Conservation (phyloP, 2,329 filamentous ascomycete genomes). For the Metarhizium anisopliae region DNA sequence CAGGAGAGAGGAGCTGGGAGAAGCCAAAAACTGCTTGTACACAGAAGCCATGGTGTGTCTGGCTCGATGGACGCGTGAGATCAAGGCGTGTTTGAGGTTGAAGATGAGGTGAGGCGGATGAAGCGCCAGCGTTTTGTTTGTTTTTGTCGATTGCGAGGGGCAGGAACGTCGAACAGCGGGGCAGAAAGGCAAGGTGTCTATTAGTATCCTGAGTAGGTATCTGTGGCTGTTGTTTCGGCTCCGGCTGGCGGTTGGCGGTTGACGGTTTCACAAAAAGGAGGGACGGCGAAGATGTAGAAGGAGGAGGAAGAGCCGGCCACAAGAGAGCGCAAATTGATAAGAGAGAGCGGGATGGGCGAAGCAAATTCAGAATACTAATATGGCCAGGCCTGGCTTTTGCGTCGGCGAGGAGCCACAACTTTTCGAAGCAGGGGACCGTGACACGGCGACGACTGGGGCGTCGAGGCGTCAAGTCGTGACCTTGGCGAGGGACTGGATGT, state of each 20-base stretch:
- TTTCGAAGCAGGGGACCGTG: no score
- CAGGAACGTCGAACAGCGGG: neutral
- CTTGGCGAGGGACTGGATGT: no score
- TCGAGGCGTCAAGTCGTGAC: no score
- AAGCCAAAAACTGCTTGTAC: conserved; percentile 66
- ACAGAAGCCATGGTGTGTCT: conserved; percentile 30
- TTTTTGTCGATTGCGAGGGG: conserved; percentile 1
- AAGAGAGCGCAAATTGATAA: no score
- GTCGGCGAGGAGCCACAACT: no score
- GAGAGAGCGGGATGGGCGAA: no score
- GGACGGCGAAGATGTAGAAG: neutral
- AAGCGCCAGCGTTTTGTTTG: neutral
- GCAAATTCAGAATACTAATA: no score
- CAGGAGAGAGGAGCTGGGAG: conserved; percentile 55
- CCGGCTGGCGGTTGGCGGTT: no score
- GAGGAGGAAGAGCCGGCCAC: neutral
- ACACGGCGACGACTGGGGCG: no score
- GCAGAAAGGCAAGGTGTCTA: neutral
- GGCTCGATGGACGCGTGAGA: neutral
- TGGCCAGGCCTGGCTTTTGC: no score
- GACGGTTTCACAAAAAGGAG: no score
- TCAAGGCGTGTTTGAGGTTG: neutral
- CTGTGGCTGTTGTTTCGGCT: no score
- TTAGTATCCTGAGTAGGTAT: neutral
- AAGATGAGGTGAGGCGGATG: neutral